These are phyloP conservation scores for Coemansia sp. DNA, from an alignment of 192 early-diverging fungal species.

Conservation along the genomic window DNA sequence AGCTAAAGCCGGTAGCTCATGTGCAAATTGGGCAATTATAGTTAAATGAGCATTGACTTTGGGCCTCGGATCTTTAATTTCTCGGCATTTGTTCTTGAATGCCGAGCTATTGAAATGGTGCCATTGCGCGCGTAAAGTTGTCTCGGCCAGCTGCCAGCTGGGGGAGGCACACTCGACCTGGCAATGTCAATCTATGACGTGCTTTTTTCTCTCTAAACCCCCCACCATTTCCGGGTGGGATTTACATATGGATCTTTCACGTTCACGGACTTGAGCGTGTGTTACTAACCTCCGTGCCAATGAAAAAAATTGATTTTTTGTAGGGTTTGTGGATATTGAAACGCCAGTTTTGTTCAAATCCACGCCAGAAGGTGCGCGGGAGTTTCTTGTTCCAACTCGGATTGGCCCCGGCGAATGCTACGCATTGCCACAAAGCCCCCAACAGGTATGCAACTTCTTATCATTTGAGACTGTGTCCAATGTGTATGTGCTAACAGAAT, in stretches of 20 bases:
- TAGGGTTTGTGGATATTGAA: slow-evolving; percentile 87
- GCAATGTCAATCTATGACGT: slow-evolving; percentile 6
- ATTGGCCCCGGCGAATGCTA: slow-evolving; percentile 66
- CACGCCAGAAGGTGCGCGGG: slow-evolving; percentile 89
- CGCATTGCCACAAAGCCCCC: slow-evolving; percentile 87
- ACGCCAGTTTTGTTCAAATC: slow-evolving; percentile 89
- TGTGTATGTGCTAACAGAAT: too few species aligned
- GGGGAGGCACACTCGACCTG: not conserved
- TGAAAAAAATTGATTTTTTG: not conserved
- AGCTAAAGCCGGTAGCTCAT: too few species aligned
- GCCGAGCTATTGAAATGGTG: too few species aligned
- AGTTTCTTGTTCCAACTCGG: slow-evolving; percentile 91
- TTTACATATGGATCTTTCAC: slow-evolving; percentile 10
- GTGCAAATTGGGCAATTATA: too few species aligned
- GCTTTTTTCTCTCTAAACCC: too few species aligned
- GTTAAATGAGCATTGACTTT: too few species aligned
- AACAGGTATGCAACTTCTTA: slow-evolving; percentile 58
- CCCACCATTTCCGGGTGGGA: slow-evolving; percentile 2
- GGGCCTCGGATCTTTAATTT: too few species aligned
- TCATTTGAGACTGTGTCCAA: too few species aligned
- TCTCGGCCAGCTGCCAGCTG: too few species aligned
- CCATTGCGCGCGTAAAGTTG: too few species aligned
- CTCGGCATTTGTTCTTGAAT: too few species aligned
- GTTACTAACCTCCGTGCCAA: slow-evolving; percentile 10
- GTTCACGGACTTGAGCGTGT: slow-evolving; percentile 6